These are phyloP conservation scores for Aaosphaeria arxii DNA, from an alignment of 2,329 filamentous ascomycete genomes.

Conservation along the genomic window DNA sequence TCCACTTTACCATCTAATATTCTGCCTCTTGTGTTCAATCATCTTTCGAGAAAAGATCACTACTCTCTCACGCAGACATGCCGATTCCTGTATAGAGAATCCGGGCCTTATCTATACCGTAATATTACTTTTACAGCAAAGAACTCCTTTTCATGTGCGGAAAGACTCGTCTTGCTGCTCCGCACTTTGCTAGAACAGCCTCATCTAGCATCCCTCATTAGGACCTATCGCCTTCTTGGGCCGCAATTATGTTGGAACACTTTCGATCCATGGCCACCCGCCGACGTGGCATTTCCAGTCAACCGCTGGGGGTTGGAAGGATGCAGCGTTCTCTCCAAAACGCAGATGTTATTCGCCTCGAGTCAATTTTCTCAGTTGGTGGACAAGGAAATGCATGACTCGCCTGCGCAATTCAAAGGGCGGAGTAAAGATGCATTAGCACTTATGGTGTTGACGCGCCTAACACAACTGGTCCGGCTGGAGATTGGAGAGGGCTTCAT, in stretches of 20 bases:
- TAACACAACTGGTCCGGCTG: slow-evolving; percentile 13
- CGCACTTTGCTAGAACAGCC: slow-evolving; percentile 20
- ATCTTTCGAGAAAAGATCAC: slow-evolving; percentile 12
- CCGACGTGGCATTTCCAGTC: slow-evolving; percentile 3
- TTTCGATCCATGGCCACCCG: slow-evolving; percentile 16
- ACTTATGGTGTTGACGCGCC: slow-evolving; percentile 17
- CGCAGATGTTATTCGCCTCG: slow-evolving; percentile 14
- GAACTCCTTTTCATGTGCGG: slow-evolving; percentile 15
- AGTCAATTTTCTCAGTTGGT: slow-evolving; percentile 20
- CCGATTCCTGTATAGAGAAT: slow-evolving; percentile 9
- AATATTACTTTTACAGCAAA: slow-evolving; percentile 17
- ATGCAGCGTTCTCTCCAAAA: slow-evolving; percentile 12
- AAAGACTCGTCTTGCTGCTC: slow-evolving; percentile 15
- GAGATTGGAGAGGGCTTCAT: slow-evolving; percentile 21
- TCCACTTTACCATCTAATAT: slow-evolving; percentile 14
- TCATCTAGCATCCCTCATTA: slow-evolving; percentile 11
- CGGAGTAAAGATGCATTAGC: slow-evolving; percentile 19
- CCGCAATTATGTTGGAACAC: slow-evolving; percentile 15
- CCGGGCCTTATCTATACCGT: slow-evolving; percentile 13
- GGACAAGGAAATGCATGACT: slow-evolving; percentile 20
- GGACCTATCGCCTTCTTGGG: slow-evolving; percentile 12
- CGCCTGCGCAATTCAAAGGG: slow-evolving; percentile 13
- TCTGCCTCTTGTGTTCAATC: slow-evolving; percentile 11
- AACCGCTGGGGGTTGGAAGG: slow-evolving; percentile 21
- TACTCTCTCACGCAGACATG: slow-evolving; percentile 13